phyloP scores from a whole-genome alignment of 2,329 filamentous ascomycete species.

The Grosmannia clavigera region DNA sequence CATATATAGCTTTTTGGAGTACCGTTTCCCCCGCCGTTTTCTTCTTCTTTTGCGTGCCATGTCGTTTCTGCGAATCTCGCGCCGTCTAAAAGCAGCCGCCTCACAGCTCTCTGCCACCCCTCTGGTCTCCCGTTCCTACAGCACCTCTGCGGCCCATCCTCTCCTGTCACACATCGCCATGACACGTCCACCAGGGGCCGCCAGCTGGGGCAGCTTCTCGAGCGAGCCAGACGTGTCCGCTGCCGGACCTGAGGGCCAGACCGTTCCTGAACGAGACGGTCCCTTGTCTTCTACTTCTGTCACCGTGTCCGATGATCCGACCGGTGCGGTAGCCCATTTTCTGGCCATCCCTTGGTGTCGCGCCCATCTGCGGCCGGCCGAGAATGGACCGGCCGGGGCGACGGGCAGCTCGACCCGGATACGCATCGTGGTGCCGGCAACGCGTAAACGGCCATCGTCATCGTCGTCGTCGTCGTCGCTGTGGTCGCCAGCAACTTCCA shows the following conservation, averaged over 20 bases:
- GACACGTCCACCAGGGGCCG: background rate
- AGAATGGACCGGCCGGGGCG: background rate
- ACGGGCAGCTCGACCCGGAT: conserved; percentile 14
- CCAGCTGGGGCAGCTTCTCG: background rate
- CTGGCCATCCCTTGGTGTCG: conserved; percentile 35
- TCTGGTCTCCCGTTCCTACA: background rate
- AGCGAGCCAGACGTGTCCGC: background rate
- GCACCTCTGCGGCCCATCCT: background rate
- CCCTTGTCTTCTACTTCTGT: background rate
- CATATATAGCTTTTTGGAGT: background rate
- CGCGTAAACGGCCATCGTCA: conserved; percentile 23
- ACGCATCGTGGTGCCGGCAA: conserved; percentile 24
- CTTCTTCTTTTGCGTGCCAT: background rate
- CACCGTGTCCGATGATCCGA: too few relatives aligned
- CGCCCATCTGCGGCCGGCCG: conserved; percentile 26
- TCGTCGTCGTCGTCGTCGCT: background rate
- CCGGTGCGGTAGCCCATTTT: conserved; percentile 15
- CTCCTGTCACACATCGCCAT: background rate
- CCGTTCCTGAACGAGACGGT: background rate
- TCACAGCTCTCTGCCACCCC: background rate
- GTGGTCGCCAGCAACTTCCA: background rate
- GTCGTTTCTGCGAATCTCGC: background rate
- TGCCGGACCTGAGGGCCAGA: background rate
- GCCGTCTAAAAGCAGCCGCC: background rate
- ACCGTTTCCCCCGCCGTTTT: background rate